phyloP scores from a whole-genome alignment of 2,329 filamentous ascomycete species.

The Coleophoma crateriformis region DNA sequence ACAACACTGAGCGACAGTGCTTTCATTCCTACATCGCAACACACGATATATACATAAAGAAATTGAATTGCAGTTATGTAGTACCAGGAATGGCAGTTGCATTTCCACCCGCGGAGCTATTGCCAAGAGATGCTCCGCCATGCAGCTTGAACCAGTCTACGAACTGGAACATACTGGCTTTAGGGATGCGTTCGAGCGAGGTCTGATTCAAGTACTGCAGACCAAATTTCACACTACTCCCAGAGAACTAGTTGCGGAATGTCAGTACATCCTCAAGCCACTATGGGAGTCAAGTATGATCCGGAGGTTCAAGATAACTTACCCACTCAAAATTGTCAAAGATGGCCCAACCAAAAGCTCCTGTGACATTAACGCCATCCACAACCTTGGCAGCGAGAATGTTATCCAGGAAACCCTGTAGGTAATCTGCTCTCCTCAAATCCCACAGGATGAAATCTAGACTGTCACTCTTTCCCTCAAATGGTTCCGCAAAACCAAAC shows the following conservation, averaged over 20 bases:
- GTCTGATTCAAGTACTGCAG: slow-evolving; percentile 37
- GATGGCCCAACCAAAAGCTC: slow-evolving; percentile 47
- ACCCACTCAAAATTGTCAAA: slow-evolving; percentile 45
- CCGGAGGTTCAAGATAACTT: not conserved
- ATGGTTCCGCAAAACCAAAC: slow-evolving; percentile 36
- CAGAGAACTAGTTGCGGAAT: slow-evolving; percentile 16
- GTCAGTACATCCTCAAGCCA: too few species aligned
- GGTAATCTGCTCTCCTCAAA: slow-evolving; percentile 37
- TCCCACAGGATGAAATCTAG: slow-evolving; percentile 31
- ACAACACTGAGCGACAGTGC: not conserved
- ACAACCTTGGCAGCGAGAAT: slow-evolving; percentile 49
- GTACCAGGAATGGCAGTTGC: slow-evolving; percentile 6
- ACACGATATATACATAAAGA: too few species aligned
- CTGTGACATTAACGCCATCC: slow-evolving; percentile 48
- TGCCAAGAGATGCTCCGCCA: slow-evolving; percentile 3
- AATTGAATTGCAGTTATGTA: not conserved
- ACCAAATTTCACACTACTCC: slow-evolving; percentile 31
- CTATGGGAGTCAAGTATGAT: too few species aligned
- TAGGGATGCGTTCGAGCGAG: slow-evolving; percentile 32
- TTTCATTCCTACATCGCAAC: not conserved
- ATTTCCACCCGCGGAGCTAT: slow-evolving; percentile 3
- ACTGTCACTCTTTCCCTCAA: slow-evolving; percentile 23
- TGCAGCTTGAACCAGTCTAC: slow-evolving; percentile 29
- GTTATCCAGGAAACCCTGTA: slow-evolving; percentile 47
- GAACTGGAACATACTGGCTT: slow-evolving; percentile 35